phyloP scores from a whole-genome alignment of 2,329 filamentous ascomycete species.

The Ophiostoma ulmi region DNA sequence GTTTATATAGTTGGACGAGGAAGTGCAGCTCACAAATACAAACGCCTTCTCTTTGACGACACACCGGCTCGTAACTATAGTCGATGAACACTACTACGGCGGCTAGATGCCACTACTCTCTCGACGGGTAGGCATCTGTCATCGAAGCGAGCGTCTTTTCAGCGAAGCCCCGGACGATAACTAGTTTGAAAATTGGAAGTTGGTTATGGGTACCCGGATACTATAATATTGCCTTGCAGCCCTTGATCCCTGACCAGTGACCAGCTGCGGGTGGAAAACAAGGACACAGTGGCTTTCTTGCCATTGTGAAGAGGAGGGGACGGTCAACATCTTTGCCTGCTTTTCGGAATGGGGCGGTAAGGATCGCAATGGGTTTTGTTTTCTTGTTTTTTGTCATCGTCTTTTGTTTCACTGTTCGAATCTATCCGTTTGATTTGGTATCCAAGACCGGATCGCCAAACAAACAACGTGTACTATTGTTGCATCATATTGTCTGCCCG shows the following conservation, averaged over 20 bases:
- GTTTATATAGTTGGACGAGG: background rate
- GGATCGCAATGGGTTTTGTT: slow-evolving; percentile 25
- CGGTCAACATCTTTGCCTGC: slow-evolving; percentile 11
- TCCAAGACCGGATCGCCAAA: slow-evolving; percentile 20
- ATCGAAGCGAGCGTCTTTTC: slow-evolving; percentile 13
- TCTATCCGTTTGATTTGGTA: slow-evolving; percentile 21
- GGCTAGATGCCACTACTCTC: background rate
- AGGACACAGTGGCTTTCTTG: background rate
- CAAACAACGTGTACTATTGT: slow-evolving; percentile 49
- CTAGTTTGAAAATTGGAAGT: background rate
- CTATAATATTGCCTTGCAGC: slow-evolving; percentile 20
- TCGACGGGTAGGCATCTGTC: background rate
- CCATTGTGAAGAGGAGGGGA: slow-evolving; percentile 13
- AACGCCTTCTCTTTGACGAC: background rate
- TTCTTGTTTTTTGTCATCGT: slow-evolving; percentile 11
- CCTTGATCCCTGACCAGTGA: background rate
- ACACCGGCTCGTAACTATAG: background rate
- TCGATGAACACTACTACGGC: background rate
- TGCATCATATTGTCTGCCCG: slow-evolving; percentile 34
- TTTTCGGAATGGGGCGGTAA: slow-evolving; percentile 21
- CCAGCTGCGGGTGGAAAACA: slow-evolving; percentile 13
- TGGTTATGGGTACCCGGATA: slow-evolving; percentile 20
- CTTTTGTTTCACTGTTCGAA: slow-evolving; percentile 21
- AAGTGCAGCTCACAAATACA: background rate
- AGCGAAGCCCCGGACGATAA: background rate